These are phyloP conservation scores for Termitomyces sp. DNA, from an alignment of 768 basidiomycete genomes.

Conservation along the genomic window DNA sequence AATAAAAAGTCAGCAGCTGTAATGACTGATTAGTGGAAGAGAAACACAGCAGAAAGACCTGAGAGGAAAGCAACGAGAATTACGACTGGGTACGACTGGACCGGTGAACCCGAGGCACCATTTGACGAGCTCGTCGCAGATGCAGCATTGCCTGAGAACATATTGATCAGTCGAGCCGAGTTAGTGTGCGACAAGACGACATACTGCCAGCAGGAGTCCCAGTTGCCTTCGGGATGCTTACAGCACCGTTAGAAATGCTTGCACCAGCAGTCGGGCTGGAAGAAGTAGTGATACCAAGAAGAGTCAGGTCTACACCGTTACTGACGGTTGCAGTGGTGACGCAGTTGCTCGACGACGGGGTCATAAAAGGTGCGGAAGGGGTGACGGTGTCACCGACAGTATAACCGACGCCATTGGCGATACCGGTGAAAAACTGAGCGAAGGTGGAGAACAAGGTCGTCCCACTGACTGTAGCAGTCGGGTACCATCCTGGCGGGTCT, in stretches of 20 bases:
- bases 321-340: slow-evolving; percentile 28
- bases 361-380: slow-evolving; percentile 27
- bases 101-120: slow-evolving; percentile 3
- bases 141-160: neutral
- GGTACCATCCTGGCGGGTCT: slow-evolving; percentile 43
- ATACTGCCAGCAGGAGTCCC: slow-evolving; percentile 6
- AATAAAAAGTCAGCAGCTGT: neutral
- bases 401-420: slow-evolving; percentile 24
- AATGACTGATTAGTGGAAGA: slow-evolving; percentile 13
- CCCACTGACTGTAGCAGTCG: slow-evolving; percentile 30
- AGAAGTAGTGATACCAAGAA: slow-evolving; percentile 18
- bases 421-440: slow-evolving; percentile 37
- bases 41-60: slow-evolving; percentile 16
- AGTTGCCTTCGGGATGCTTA: slow-evolving; percentile 8
- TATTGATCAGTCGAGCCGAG: neutral
- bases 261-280: neutral
- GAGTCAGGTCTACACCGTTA: slow-evolving; percentile 30
- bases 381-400: slow-evolving; percentile 35
- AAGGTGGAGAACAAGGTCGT: slow-evolving; percentile 36
- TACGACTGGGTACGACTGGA: slow-evolving; percentile 13
- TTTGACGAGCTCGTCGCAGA: neutral
- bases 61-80: slow-evolving; percentile 15
- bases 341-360: slow-evolving; percentile 35
- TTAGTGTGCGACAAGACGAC: neutral
- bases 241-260: slow-evolving; percentile 9